phyloP scores from a whole-genome alignment of 1,284 basidiomycete species.

The Chondrostereum purpureum region DNA sequence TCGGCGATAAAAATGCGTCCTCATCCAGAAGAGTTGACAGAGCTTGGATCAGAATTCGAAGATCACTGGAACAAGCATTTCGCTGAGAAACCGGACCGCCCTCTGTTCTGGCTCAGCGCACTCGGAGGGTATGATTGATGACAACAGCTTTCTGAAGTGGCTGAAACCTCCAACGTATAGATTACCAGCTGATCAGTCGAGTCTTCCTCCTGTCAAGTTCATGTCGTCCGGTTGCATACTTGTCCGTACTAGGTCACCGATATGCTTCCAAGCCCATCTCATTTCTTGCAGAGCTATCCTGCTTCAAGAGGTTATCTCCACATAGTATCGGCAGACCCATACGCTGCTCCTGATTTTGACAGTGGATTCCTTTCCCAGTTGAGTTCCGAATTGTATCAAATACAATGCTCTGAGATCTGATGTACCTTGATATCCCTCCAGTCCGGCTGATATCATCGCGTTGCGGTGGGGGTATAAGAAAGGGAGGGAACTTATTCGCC shows the following conservation, averaged over 20 bases:
- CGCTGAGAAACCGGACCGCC: constrained; percentile 26
- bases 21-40: constrained; percentile 25
- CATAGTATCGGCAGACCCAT: constrained; percentile 25
- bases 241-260: neutral
- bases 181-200: neutral
- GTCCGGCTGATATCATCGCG: constrained; percentile 1
- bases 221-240: neutral
- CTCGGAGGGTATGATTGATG: constrained; percentile 25
- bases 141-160: neutral
- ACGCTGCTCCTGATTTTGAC: constrained; percentile 25
- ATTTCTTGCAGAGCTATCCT: constrained; percentile 25
- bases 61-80: constrained; percentile 32
- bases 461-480: constrained; percentile 34
- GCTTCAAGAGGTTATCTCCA: constrained; percentile 30
- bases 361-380: constrained; percentile 20
- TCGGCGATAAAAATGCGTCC: constrained; percentile 33
- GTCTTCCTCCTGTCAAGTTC: constrained; percentile 1
- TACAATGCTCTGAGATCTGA: neutral
- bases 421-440: neutral
- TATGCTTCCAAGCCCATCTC: neutral
- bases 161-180: neutral
- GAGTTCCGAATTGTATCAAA: neutral
- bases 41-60: constrained; percentile 28
- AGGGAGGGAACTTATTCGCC: constrained; percentile 34
- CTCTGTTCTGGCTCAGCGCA: constrained; percentile 24